Evolutionary conservation across 306 rosid species (phyloP).

Genomic region (Fagus sylvatica): DNA sequence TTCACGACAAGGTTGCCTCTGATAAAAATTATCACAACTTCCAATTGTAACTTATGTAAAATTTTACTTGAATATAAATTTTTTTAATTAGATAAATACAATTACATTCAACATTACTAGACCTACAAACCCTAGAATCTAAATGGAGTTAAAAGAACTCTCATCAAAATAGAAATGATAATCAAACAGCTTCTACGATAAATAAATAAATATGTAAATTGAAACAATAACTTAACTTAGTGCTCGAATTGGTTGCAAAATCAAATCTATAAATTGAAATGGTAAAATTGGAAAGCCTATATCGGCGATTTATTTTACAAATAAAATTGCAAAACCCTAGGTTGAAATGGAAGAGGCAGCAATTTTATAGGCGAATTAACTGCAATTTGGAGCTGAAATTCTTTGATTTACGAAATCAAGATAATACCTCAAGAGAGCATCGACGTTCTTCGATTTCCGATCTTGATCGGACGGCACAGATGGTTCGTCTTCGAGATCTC

Average conservation of each 20-base stretch:
- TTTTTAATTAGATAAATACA: neutral
- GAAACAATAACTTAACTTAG: neutral
- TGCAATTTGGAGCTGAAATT: neutral
- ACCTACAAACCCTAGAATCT: neutral
- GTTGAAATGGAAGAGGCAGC: neutral
- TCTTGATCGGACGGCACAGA: conserved; percentile 36
- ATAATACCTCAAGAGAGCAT: conserved; percentile 72
- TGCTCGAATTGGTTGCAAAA: neutral
- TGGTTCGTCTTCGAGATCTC: neutral
- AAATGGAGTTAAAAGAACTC: neutral
- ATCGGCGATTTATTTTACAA: neutral
- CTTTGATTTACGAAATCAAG: neutral
- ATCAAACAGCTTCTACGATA: neutral
- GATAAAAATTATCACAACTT: neutral
- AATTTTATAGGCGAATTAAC: neutral
- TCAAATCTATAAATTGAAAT: neutral
- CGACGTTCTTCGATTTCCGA: conserved; percentile 77
- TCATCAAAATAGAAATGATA: neutral
- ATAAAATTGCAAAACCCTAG: neutral
- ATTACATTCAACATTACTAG: neutral
- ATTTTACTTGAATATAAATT: neutral
- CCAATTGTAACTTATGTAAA: neutral
- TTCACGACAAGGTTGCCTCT: conserved; percentile 78
- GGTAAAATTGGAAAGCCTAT: neutral
- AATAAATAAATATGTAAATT: neutral